Evolutionary conservation across 192 early-diverging fungal species (phyloP).

Genomic region (Lunasporangiospora selenospora): DNA sequence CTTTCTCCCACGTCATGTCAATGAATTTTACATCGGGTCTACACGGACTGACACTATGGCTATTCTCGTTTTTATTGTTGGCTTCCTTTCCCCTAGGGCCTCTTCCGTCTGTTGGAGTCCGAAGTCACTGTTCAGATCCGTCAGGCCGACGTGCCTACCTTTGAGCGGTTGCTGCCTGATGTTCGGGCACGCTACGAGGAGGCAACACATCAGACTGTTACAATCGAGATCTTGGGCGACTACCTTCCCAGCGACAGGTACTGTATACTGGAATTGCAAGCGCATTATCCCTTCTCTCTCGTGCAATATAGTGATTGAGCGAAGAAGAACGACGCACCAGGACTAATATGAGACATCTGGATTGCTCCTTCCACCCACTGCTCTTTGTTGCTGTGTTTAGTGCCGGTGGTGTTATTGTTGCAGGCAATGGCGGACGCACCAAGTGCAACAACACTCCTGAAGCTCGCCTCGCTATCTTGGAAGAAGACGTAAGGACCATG

Average conservation of each 20-base stretch:
- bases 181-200: slow-evolving; percentile 63
- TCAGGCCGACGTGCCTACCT: slow-evolving; percentile 67
- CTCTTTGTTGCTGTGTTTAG: slow-evolving; percentile 48
- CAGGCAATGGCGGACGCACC: slow-evolving; percentile 79
- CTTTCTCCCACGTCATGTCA: too few species aligned
- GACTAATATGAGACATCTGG: too few species aligned
- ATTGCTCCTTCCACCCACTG: too few species aligned
- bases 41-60: too few species aligned
- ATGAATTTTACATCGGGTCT: too few species aligned
- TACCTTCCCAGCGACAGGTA: slow-evolving; percentile 74
- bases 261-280: not conserved
- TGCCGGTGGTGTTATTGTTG: slow-evolving; percentile 90
- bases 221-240: slow-evolving; percentile 60
- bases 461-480: slow-evolving; percentile 83
- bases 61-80: too few species aligned
- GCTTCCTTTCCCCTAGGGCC: slow-evolving; percentile 58
- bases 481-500: slow-evolving; percentile 71
- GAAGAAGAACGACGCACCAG: too few species aligned
- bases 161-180: slow-evolving; percentile 63
- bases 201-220: slow-evolving; percentile 53
- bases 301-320: too few species aligned
- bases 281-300: not conserved
- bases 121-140: slow-evolving; percentile 75
- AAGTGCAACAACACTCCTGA: slow-evolving; percentile 90
- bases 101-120: slow-evolving; percentile 88